Evolutionary conservation across 164 flowering plant genomes (phyloP), one percentile per base, ranked within the genome.

Genomic region (Vitis riparia): DNA sequence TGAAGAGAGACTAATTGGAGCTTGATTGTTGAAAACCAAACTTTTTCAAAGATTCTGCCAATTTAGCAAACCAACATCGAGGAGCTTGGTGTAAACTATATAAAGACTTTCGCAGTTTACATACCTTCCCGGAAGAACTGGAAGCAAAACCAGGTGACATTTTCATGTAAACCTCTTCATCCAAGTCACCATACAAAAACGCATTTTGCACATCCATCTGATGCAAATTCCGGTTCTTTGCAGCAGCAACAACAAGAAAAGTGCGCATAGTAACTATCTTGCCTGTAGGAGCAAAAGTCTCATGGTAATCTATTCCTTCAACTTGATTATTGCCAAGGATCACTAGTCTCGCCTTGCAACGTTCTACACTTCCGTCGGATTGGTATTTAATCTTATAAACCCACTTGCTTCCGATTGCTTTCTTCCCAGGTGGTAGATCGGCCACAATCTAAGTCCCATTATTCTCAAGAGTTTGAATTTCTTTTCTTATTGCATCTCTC

Each of bases 1-100:
- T 29, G 63, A 76, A 68, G 13, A 70, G 63, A 62, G 65, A 73
- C 30, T 70, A 66, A 52, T 77, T 71, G 2, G 68, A 30, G 7
- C 15, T 12, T 9, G 55, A 61, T 16, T 53, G 66, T 0, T 3
- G 3, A 37, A 32, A 62, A 30, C 50, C 65, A 62, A 13, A 32
- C 48, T 37, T 17, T 12, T n/a, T 44, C 51, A 62, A 44, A 11
- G 65, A 49, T 30, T 17, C 19, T 17, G 19, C 19, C 19, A 17
- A 17, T 17, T 17, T 17, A 17, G 19, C 19, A 17, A 17, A 32
- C 65, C 65, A 62, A 13, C 29, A 6, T 30, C 65, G 48, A 3
- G 51, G 29, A 10, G 65, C 65, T 27, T 62, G 51, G 13, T 2
- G n/a, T 3, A 62, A 32, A 7, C 65, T 50, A 62, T 66, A 66